Percentiles rank a stretch among this genome's conserved stretches.
These are phyloP conservation scores for Austropuccinia psidii DNA, from an alignment of 1,284 basidiomycete genomes.

Conservation along the genomic window DNA sequence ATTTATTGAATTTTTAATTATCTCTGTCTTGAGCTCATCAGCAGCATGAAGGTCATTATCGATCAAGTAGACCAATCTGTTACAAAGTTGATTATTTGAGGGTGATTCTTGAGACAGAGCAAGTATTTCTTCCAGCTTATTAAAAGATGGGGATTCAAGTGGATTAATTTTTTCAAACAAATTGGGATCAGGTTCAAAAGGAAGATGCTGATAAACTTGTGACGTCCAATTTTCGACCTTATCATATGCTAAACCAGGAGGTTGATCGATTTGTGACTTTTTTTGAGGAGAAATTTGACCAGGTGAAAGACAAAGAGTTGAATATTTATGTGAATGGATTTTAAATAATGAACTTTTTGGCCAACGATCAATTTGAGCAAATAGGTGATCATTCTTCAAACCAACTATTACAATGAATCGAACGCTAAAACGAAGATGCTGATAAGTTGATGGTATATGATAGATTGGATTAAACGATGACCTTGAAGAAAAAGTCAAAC, in stretches of 20 bases:
- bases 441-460: no score
- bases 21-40: constrained; percentile 22
- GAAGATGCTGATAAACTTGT: constrained; percentile 9
- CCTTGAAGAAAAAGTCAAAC: no score
- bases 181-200: constrained; percentile 24
- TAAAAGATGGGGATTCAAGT: not conserved
- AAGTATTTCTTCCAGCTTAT: not conserved
- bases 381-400: no score
- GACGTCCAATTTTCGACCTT: constrained; percentile 34
- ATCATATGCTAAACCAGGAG: constrained; percentile 9
- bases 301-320: no score
- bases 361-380: no score
- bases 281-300: no score
- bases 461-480: no score
- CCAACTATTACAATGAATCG: no score
- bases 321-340: no score
- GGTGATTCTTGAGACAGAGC: not conserved
- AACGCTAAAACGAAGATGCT: no score
- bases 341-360: no score
- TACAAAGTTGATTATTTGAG: constrained; percentile 1
- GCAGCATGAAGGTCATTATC: constrained; percentile 18
- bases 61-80: constrained; percentile 23
- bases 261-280: no score
- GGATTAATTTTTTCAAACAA: constrained; percentile 26
- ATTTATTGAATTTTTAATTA: constrained; percentile 18